phyloP scores from a whole-genome alignment of 2,329 filamentous ascomycete genomes.

The Fusarium graminum region DNA sequence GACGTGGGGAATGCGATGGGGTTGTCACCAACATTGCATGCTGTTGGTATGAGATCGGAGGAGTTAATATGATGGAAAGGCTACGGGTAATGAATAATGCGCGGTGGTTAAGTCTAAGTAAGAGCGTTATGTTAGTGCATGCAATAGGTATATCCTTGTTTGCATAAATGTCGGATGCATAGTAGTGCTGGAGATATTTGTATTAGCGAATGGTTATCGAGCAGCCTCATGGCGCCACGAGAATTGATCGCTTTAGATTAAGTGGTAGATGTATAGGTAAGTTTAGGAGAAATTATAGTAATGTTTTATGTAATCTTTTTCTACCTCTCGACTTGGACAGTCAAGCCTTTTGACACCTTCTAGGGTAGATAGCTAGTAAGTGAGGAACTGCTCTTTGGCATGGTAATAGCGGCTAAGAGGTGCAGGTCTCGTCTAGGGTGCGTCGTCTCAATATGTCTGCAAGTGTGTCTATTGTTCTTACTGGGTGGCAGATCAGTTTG shows the following conservation, averaged over 20 bases:
- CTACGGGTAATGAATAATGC: constrained; percentile 40
- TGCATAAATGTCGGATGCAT: neutral
- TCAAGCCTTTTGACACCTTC: too few species aligned
- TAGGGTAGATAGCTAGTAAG: constrained; percentile 10
- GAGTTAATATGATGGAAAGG: constrained; percentile 25
- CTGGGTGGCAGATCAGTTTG: constrained; percentile 16
- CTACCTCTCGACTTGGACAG: too few species aligned
- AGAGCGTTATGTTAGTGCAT: constrained; percentile 32
- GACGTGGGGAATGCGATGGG: constrained; percentile 19
- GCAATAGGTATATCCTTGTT: constrained; percentile 28
- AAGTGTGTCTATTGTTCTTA: neutral
- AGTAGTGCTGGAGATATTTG: neutral
- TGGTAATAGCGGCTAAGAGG: neutral
- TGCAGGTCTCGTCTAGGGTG: neutral
- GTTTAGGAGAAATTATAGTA: too few species aligned
- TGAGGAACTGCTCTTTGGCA: neutral
- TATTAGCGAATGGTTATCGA: too few species aligned
- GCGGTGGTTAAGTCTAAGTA: constrained; percentile 27
- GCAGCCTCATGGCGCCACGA: too few species aligned
- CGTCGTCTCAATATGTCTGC: neutral
- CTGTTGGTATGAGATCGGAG: constrained; percentile 9
- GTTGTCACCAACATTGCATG: constrained; percentile 10
- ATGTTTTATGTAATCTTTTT: too few species aligned
- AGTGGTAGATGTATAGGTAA: too few species aligned
- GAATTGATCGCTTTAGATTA: too few species aligned